Evolutionary conservation across 2,329 filamentous ascomycete species (phyloP).

Genomic region (Cyphellophora attinorum): DNA sequence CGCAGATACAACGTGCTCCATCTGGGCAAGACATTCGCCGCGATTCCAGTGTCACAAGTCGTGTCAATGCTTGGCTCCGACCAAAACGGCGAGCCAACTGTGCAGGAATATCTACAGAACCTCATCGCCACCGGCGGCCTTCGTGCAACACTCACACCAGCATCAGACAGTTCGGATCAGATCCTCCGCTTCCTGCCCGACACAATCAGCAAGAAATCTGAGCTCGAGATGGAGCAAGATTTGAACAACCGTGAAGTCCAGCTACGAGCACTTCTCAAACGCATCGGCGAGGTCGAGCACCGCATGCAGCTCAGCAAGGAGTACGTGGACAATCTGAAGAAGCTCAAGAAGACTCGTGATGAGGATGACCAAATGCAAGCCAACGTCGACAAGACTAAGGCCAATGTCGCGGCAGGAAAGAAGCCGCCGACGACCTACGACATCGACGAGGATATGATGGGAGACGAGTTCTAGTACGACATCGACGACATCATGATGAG

Average conservation of each 20-base stretch:
- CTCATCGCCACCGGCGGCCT: conserved; percentile 44
- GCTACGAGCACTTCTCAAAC: conserved; percentile 40
- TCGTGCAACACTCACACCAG: conserved; percentile 40
- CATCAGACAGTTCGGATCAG: conserved; percentile 25
- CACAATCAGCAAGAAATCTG: conserved; percentile 25
- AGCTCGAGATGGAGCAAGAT: conserved; percentile 27
- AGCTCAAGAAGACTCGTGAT: conserved; percentile 29
- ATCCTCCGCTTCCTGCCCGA: conserved; percentile 46
- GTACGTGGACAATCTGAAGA: conserved; percentile 45
- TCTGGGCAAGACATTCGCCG: conserved; percentile 62
- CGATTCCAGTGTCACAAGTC: conserved; percentile 45
- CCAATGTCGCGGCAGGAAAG: background rate
- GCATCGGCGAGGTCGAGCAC: conserved; percentile 45
- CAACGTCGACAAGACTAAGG: conserved; percentile 2
- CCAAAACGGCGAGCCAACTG: conserved; percentile 19
- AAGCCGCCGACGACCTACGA: conserved; percentile 5
- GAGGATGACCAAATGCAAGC: conserved; percentile 12
- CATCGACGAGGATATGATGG: conserved; percentile 21
- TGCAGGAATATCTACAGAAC: conserved; percentile 25
- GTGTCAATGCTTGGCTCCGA: conserved; percentile 24
- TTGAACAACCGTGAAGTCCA: conserved; percentile 41
- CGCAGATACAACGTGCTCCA: conserved; percentile 66
- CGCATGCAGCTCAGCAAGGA: conserved; percentile 50
- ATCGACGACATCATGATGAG: background rate
- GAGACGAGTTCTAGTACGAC: conserved; percentile 13